phyloP scores from a whole-genome alignment of 2,329 filamentous ascomycete species.

The Monilinia fructigena region DNA sequence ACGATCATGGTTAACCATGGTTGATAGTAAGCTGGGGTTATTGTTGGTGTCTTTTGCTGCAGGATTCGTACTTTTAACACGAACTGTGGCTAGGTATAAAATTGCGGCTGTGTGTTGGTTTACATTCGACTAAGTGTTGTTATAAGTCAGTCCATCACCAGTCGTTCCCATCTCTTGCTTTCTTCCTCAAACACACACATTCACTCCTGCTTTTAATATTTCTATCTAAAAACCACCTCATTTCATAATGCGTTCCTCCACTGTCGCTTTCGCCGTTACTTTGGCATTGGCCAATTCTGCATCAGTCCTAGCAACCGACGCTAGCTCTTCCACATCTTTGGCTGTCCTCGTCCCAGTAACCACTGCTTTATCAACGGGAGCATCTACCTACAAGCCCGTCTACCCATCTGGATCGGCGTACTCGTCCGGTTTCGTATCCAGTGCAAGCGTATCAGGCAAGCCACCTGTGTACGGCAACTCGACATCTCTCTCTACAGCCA shows the following conservation, averaged over 20 bases:
- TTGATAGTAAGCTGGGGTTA: neutral
- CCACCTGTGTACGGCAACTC: slow-evolving; percentile 19
- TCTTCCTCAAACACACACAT: slow-evolving; percentile 16
- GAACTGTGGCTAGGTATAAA: slow-evolving; percentile 16
- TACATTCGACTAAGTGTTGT: neutral
- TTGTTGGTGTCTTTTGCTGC: slow-evolving; percentile 2
- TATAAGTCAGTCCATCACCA: slow-evolving; percentile 17
- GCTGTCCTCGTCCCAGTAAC: neutral
- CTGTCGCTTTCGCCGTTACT: slow-evolving; percentile 18
- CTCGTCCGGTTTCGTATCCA: neutral
- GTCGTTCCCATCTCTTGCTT: neutral
- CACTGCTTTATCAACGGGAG: neutral
- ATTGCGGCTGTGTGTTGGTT: slow-evolving; percentile 24
- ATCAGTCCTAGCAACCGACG: slow-evolving; percentile 18
- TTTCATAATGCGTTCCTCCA: slow-evolving; percentile 23
- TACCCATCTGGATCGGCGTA: slow-evolving; percentile 5
- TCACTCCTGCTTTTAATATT: neutral
- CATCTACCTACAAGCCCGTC: neutral
- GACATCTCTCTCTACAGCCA: slow-evolving; percentile 9
- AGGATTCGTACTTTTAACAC: slow-evolving; percentile 21
- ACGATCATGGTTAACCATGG: neutral
- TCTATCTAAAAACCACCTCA: slow-evolving; percentile 1
- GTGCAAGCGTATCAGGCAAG: slow-evolving; percentile 6
- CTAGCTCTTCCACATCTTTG: neutral
- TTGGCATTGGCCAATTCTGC: slow-evolving; percentile 18